Evolutionary conservation across 495 filamentous ascomycete genomes (phyloP).

Genomic region (Cercophora newfieldiana): DNA sequence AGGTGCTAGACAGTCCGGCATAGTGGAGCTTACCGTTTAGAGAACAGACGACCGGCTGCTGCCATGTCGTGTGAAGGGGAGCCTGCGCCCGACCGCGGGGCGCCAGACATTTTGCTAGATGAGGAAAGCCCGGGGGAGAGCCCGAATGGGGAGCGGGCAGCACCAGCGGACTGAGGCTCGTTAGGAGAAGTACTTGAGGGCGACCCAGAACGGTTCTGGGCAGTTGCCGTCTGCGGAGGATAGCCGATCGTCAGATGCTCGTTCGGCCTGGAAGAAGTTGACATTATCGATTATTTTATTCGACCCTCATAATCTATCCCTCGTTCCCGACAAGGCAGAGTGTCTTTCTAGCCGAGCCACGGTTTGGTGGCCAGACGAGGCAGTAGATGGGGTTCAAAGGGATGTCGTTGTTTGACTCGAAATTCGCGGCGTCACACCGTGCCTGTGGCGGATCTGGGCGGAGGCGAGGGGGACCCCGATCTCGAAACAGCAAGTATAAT

Average conservation of each 20-base stretch:
- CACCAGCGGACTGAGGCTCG: constrained; percentile 67
- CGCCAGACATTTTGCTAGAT: constrained; percentile 68
- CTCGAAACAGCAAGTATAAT: not conserved
- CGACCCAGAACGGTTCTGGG: constrained; percentile 75
- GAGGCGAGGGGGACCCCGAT: constrained; percentile 17
- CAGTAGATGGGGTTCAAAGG: constrained; percentile 10
- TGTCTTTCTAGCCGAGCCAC: constrained; percentile 14
- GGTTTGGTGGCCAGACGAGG: constrained; percentile 6
- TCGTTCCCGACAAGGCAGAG: constrained; percentile 22
- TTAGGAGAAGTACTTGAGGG: constrained; percentile 88
- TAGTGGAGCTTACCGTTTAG: constrained; percentile 76
- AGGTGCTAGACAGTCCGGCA: too few species aligned
- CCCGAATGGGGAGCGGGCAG: constrained; percentile 74
- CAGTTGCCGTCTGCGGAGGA: constrained; percentile 57
- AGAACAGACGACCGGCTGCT: constrained; percentile 70
- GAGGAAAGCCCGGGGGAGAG: constrained; percentile 62
- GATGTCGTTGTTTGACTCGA: constrained; percentile 11
- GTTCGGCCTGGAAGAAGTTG: constrained; percentile 78
- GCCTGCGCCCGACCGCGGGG: constrained; percentile 82
- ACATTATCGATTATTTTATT: constrained; percentile 84
- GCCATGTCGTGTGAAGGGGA: constrained; percentile 93
- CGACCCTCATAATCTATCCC: constrained; percentile 42
- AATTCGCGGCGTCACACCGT: not conserved
- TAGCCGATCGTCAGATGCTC: constrained; percentile 72
- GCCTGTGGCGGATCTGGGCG: constrained; percentile 8